Conservation (phyloP, 768 basidiomycete genomes). For the Rhodotorula kratochvilovae region DNA sequence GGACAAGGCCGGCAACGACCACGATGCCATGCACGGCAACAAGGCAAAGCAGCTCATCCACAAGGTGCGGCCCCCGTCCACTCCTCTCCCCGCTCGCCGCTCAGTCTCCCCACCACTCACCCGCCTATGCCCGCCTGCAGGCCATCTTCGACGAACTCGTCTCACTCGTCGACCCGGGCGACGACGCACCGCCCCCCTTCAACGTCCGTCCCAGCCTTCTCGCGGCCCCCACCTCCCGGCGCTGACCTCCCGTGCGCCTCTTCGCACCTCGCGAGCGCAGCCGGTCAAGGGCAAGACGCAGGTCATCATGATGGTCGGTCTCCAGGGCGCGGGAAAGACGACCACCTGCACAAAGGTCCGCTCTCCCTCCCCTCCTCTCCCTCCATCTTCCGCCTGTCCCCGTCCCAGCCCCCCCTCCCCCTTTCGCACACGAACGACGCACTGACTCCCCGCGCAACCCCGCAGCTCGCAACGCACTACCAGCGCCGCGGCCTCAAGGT, state of each 20-base stretch:
- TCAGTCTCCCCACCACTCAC: not conserved
- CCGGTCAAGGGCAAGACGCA: conserved; percentile 91
- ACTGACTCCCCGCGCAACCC: not conserved
- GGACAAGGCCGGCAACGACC: conserved; percentile 49
- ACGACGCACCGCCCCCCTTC: conserved; percentile 58
- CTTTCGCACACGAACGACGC: no score
- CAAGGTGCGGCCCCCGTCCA: conserved; percentile 58
- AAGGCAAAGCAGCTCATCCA: conserved; percentile 85
- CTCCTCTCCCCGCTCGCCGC: not conserved
- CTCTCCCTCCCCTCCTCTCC: not conserved
- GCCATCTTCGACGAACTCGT: conserved; percentile 97
- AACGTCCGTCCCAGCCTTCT: conserved; percentile 22
- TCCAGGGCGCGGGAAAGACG: conserved; percentile 68
- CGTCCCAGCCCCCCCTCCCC: not conserved
- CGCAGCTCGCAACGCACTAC: conserved; percentile 83
- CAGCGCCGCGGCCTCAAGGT: conserved; percentile 95
- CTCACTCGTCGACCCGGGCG: conserved; percentile 86
- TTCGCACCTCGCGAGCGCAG: conserved; percentile 50
- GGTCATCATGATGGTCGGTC: conserved; percentile 68
- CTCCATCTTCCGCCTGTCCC: not conserved
- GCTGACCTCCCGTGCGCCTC: not conserved
- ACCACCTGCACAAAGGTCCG: conserved; percentile 88
- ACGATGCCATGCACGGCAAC: conserved; percentile 55
- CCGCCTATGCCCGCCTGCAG: conserved; percentile 49
- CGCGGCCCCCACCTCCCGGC: not conserved